Percentiles rank a stretch among this genome's conserved stretches.
Evolutionary conservation across 305 asterid genomes (phyloP).

Genomic region (Fraxinus velutina): DNA sequence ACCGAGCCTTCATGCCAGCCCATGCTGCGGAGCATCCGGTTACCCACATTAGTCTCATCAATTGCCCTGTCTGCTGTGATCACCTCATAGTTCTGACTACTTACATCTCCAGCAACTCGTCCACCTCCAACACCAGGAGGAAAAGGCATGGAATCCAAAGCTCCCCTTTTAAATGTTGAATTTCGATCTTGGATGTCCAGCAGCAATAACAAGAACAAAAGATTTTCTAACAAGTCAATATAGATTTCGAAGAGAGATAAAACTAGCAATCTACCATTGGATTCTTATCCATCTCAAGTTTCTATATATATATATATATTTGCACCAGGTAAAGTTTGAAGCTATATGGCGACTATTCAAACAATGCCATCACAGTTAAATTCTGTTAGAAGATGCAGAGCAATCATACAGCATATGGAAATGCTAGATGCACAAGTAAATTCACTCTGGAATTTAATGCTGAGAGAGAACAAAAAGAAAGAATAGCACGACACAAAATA

Average conservation of each 20-base stretch:
- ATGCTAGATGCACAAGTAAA: constrained; percentile 26
- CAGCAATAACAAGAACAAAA: constrained; percentile 45
- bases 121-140: constrained; percentile 99
- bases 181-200: constrained; percentile 73
- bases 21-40: constrained; percentile 98
- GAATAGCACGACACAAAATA: neutral
- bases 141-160: constrained; percentile 85
- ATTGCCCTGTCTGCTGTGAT: constrained; percentile 85
- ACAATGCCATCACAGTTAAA: constrained; percentile 27
- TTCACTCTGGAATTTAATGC: constrained; percentile 9
- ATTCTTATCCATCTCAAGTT: constrained; percentile 41
- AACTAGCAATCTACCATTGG: constrained; percentile 62
- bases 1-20: constrained; percentile 99
- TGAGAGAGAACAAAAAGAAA: neutral
- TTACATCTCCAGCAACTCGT: constrained; percentile 62
- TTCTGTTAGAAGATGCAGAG: constrained; percentile 35
- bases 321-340: constrained; percentile 39
- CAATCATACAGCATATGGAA: constrained; percentile 23
- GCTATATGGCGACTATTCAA: constrained; percentile 37
- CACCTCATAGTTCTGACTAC: constrained; percentile 73
- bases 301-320: constrained; percentile 27
- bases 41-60: constrained; percentile 93
- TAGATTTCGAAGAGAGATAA: constrained; percentile 35
- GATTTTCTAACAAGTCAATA: constrained; percentile 72
- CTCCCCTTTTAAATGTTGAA: constrained; percentile 65